phyloP scores from a whole-genome alignment of 1,284 basidiomycete species.

The Sporisorium sorghi region DNA sequence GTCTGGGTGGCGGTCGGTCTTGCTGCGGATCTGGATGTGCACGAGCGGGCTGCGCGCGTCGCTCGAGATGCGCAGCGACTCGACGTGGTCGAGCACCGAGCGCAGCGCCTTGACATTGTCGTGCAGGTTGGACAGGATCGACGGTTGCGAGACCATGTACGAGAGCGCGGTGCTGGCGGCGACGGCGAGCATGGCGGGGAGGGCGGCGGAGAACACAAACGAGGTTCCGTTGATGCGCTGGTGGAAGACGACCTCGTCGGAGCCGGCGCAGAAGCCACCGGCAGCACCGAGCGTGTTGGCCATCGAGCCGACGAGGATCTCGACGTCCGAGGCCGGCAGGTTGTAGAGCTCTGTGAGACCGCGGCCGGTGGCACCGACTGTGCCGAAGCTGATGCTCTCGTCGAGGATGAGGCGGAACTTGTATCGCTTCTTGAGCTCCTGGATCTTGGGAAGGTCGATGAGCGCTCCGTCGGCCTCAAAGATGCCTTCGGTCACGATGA shows the following conservation, averaged over 20 bases:
- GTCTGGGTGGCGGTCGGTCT: slow-evolving; percentile 58
- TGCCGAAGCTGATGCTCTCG: slow-evolving; percentile 92
- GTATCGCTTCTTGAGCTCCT: slow-evolving; percentile 93
- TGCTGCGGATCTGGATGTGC: slow-evolving; percentile 79
- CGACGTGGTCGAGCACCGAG: slow-evolving; percentile 78
- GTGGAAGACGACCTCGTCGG: slow-evolving; percentile 84
- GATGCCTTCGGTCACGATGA: slow-evolving; percentile 96
- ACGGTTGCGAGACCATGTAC: slow-evolving; percentile 76
- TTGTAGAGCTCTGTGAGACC: slow-evolving; percentile 94
- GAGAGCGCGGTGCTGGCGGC: slow-evolving; percentile 86
- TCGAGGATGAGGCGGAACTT: slow-evolving; percentile 96
- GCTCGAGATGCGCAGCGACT: slow-evolving; percentile 84
- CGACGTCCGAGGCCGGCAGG: slow-evolving; percentile 76
- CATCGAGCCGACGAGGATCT: slow-evolving; percentile 80
- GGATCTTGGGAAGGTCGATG: slow-evolving; percentile 88
- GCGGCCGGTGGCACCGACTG: slow-evolving; percentile 89
- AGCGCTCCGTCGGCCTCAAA: slow-evolving; percentile 95
- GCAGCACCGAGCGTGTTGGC: slow-evolving; percentile 84
- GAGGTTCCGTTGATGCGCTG: slow-evolving; percentile 96
- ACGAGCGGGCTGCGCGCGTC: slow-evolving; percentile 87
- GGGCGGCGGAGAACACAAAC: slow-evolving; percentile 94
- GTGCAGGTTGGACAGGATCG: slow-evolving; percentile 79
- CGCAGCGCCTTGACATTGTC: slow-evolving; percentile 84
- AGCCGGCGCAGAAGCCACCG: slow-evolving; percentile 96
- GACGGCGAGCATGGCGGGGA: slow-evolving; percentile 89